phyloP scores from a whole-genome alignment of 1,139 yeast genomes.

The Pichia cactophila region DNA sequence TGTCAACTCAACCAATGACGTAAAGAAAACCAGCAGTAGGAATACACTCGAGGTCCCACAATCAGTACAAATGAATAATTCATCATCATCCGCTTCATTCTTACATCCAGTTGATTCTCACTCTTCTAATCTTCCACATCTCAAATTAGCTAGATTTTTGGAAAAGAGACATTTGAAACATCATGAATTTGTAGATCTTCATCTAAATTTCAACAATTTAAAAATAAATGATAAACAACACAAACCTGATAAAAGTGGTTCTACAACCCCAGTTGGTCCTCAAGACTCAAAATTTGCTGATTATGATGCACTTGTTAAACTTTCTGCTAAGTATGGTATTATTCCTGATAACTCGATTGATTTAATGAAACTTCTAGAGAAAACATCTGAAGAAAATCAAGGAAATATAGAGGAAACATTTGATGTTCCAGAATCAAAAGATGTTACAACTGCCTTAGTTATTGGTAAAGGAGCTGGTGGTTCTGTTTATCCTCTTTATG shows the following conservation, averaged over 20 bases:
- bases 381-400: not conserved
- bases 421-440: slow-evolving; percentile 22
- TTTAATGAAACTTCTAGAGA: slow-evolving; percentile 8
- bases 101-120: slow-evolving; percentile 13
- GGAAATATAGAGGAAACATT: not conserved
- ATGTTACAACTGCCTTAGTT: slow-evolving; percentile 27
- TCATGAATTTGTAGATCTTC: slow-evolving; percentile 2
- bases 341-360: slow-evolving; percentile 32
- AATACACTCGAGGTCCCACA: not conserved
- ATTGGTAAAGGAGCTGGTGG: slow-evolving; percentile 75
- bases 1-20: not conserved
- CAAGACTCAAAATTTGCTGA: slow-evolving; percentile 11
- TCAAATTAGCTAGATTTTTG: slow-evolving; percentile 14
- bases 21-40: not conserved
- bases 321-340: slow-evolving; percentile 47
- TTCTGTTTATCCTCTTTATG: slow-evolving; percentile 40
- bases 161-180: slow-evolving; percentile 14
- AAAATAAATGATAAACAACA: not conserved
- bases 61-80: slow-evolving; percentile 1
- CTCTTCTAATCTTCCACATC: slow-evolving; percentile 10
- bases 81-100: slow-evolving; percentile 8
- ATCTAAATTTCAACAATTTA: not conserved
- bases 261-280: not conserved
- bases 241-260: not conserved
- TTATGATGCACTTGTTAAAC: slow-evolving; percentile 12